Evolutionary conservation across 441 rosid genomes (phyloP), one percentile per base, ranked within the genome.

Genomic region (Brassica hybrid): DNA sequence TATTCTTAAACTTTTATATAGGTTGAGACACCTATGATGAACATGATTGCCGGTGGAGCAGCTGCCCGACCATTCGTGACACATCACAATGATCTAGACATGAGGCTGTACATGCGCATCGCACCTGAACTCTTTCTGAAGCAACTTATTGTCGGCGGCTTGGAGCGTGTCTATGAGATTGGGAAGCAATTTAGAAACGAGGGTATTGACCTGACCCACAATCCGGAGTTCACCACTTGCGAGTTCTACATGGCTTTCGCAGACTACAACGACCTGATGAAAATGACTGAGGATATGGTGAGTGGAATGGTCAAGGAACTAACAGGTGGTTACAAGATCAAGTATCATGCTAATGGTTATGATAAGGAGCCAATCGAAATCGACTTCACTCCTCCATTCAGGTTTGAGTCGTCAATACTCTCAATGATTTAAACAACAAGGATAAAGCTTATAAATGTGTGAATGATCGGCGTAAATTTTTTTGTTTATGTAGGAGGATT

Each of bases 21-120:
- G 97, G 98, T 91, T 67, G 98, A 94, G 82, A 94, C 98, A 60
- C 97, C 97, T 64, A 94, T 94, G 96, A 87, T 94, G 96, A 91
- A 91, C 83, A 88, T 87, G 93, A 94, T 94, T 85, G 89, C 98
- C 60, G 98, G 98, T 63, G 98, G 98, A 62, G 98, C 98, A 70
- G 91, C 98, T 69, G 98, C 96, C 34, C 90, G 93, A 11, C 97
- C 97, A 21, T 94, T 94, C 85, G 93, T 90, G 65, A 94, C 98
- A 14, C 89, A 90, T 85, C 98, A 94, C 83, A 92, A 91, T 78
- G 98, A 94, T 17, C 77, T 94, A 67, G 85, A 90, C 75, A 91
- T 89, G 98, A 90, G 70, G 84, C 85, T 90, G 54, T 91, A 34
- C 82, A 90, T 94, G 98, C 91, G 97, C 6, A 91, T 94, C 76